phyloP scores from a whole-genome alignment of 352 stramenopile genomes.

The Phytophthora tubulina region DNA sequence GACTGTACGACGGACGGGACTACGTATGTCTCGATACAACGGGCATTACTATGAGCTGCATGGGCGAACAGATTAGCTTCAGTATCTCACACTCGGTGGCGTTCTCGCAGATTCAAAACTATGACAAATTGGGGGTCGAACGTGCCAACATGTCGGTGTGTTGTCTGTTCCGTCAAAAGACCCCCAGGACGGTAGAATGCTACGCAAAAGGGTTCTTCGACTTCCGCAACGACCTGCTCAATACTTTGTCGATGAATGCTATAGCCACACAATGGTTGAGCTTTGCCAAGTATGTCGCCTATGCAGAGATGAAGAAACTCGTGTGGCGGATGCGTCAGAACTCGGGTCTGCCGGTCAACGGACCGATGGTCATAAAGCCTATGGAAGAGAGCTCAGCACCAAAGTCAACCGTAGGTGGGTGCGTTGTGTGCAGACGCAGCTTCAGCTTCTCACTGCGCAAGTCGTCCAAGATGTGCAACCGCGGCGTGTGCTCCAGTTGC shows the following conservation, averaged over 20 bases:
- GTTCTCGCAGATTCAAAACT: constrained; percentile 53
- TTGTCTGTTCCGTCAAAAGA: constrained; percentile 56
- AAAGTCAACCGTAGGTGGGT: constrained; percentile 2
- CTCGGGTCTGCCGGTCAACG: constrained; percentile 34
- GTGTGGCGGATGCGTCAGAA: constrained; percentile 57
- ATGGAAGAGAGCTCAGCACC: background rate
- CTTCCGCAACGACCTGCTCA: constrained; percentile 54
- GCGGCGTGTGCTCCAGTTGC: constrained; percentile 44
- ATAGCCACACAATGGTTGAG: constrained; percentile 56
- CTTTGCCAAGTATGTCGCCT: constrained; percentile 46
- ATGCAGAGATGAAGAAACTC: constrained; percentile 75
- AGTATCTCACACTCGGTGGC: constrained; percentile 49
- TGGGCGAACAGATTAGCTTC: constrained; percentile 41
- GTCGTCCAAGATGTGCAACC: constrained; percentile 42
- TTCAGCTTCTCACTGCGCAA: constrained; percentile 24
- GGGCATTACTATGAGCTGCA: constrained; percentile 25
- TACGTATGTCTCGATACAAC: constrained; percentile 57
- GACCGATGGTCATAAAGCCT: constrained; percentile 34
- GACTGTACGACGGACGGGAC: constrained; percentile 58
- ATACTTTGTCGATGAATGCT: constrained; percentile 47
- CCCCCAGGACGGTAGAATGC: constrained; percentile 49
- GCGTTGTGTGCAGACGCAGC: constrained; percentile 26
- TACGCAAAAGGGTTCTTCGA: constrained; percentile 63
- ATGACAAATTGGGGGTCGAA: constrained; percentile 71
- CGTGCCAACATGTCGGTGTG: constrained; percentile 65